These are phyloP conservation scores for Pythium apleroticum DNA, from an alignment of 352 stramenopile species.

Conservation along the genomic window DNA sequence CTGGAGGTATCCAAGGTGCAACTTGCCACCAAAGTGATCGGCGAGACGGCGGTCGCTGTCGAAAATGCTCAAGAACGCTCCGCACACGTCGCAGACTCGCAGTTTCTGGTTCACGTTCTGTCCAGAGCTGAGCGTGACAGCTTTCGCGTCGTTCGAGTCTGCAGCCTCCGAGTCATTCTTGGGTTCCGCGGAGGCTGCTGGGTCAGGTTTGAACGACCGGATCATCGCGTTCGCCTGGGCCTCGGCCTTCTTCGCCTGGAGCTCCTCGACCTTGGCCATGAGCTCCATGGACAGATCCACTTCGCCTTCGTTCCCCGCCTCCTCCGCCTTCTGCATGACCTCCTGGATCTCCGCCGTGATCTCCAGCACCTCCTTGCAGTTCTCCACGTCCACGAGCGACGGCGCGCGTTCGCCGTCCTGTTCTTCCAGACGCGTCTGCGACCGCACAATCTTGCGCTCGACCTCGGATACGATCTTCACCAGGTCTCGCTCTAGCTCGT, in stretches of 20 bases:
- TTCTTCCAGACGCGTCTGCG: constrained; percentile 69
- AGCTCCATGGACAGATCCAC: constrained; percentile 56
- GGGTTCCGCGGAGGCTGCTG: background rate
- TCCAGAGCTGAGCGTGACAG: constrained; percentile 8
- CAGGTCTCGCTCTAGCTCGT: constrained; percentile 65
- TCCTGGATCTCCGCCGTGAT: constrained; percentile 76
- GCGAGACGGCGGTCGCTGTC: constrained; percentile 88
- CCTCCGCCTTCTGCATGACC: constrained; percentile 53
- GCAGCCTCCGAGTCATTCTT: background rate
- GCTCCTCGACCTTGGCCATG: constrained; percentile 62
- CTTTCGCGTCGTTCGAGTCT: background rate
- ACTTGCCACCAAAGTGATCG: constrained; percentile 91
- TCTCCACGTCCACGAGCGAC: constrained; percentile 51
- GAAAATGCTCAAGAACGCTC: constrained; percentile 91
- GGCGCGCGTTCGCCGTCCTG: constrained; percentile 48
- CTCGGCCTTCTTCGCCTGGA: constrained; percentile 57
- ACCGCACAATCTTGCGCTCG: constrained; percentile 79
- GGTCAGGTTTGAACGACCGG: constrained; percentile 33
- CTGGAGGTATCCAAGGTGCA: constrained; percentile 89
- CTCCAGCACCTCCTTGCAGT: constrained; percentile 65
- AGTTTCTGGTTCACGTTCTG: constrained; percentile 82
- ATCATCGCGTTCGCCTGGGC: constrained; percentile 47
- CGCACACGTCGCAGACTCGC: constrained; percentile 90
- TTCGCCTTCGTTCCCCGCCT: constrained; percentile 57
- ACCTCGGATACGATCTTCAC: constrained; percentile 61